These are phyloP conservation scores for Cladosporium sp. DNA, from an alignment of 2,329 filamentous ascomycete genomes.

Conservation along the genomic window DNA sequence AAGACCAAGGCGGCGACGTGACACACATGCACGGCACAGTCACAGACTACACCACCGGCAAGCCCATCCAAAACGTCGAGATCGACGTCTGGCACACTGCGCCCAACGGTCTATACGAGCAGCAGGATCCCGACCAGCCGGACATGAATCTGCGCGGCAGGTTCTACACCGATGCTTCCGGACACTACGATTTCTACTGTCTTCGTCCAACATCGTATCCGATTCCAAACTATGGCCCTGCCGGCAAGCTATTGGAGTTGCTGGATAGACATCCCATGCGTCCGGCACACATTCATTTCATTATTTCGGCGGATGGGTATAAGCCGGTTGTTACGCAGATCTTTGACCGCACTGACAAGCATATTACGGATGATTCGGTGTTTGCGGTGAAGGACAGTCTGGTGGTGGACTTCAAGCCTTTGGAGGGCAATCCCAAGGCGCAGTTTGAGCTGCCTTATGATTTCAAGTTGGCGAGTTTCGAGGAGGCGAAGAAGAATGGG, in stretches of 20 bases:
- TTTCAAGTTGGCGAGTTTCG: slow-evolving; percentile 18
- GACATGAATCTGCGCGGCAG: slow-evolving; percentile 75
- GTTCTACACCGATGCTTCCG: slow-evolving; percentile 66
- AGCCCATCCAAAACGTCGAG: slow-evolving; percentile 64
- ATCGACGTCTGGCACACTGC: slow-evolving; percentile 81
- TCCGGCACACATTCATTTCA: slow-evolving; percentile 62
- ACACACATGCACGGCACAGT: slow-evolving; percentile 66
- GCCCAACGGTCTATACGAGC: slow-evolving; percentile 68
- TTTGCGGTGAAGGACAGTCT: slow-evolving; percentile 63
- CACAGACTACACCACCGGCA: slow-evolving; percentile 58
- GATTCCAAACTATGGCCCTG: slow-evolving; percentile 54
- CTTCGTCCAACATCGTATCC: slow-evolving; percentile 50
- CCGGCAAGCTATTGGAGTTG: slow-evolving; percentile 57
- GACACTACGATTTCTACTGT: slow-evolving; percentile 57
- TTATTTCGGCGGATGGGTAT: slow-evolving; percentile 59
- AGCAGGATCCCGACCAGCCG: slow-evolving; percentile 69
- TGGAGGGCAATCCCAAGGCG: slow-evolving; percentile 53
- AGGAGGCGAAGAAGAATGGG: slow-evolving; percentile 16
- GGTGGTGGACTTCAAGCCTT: slow-evolving; percentile 58
- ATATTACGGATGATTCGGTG: slow-evolving; percentile 61
- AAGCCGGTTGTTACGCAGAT: slow-evolving; percentile 75
- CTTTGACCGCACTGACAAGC: slow-evolving; percentile 66
- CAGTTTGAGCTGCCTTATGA: slow-evolving; percentile 57
- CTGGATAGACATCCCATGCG: slow-evolving; percentile 63
- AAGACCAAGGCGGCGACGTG: slow-evolving; percentile 53